These are phyloP conservation scores for Skeletonema marinoi DNA, from an alignment of 108 stramenopile species.

Conservation along the genomic window DNA sequence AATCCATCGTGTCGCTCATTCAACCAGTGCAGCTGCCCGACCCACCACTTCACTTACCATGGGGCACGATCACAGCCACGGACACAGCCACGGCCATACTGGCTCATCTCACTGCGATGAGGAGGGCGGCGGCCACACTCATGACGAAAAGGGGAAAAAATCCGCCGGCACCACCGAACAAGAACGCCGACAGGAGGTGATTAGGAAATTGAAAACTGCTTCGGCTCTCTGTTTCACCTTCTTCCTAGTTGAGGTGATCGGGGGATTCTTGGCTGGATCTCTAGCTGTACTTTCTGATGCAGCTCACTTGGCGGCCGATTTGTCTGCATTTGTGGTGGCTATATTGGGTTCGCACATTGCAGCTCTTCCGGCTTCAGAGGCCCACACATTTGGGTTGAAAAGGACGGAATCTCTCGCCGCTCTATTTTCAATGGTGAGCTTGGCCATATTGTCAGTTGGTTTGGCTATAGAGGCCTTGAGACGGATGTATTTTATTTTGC, in stretches of 20 bases:
- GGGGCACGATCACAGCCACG: conserved; percentile 18
- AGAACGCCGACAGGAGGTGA: conserved; percentile 51
- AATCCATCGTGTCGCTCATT: too few species aligned
- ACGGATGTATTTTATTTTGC: conserved; percentile 49
- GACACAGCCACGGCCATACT: conserved; percentile 1
- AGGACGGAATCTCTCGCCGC: conserved; percentile 94
- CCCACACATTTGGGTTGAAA: conserved; percentile 89
- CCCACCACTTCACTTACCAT: too few species aligned
- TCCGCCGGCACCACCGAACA: conserved; percentile 11
- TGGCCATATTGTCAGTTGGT: conserved; percentile 75
- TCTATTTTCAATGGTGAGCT: conserved; percentile 79
- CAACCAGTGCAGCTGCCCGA: too few species aligned
- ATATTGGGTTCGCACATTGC: conserved; percentile 85
- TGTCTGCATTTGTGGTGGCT: conserved; percentile 77
- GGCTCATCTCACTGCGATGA: conserved; percentile 15
- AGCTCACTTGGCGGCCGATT: conserved; percentile 84
- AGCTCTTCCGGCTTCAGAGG: conserved; percentile 71
- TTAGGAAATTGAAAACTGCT: conserved; percentile 69
- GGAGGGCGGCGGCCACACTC: not conserved
- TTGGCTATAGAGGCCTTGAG: conserved; percentile 80
- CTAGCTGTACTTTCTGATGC: conserved; percentile 89
- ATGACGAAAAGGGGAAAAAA: not conserved
- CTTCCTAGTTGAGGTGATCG: conserved; percentile 79
- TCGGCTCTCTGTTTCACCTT: conserved; percentile 65
- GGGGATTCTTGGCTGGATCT: conserved; percentile 72